Evolutionary conservation across 805 yeast genomes (phyloP), one percentile per base, ranked within the genome.

Genomic region (Candida caryicola): DNA sequence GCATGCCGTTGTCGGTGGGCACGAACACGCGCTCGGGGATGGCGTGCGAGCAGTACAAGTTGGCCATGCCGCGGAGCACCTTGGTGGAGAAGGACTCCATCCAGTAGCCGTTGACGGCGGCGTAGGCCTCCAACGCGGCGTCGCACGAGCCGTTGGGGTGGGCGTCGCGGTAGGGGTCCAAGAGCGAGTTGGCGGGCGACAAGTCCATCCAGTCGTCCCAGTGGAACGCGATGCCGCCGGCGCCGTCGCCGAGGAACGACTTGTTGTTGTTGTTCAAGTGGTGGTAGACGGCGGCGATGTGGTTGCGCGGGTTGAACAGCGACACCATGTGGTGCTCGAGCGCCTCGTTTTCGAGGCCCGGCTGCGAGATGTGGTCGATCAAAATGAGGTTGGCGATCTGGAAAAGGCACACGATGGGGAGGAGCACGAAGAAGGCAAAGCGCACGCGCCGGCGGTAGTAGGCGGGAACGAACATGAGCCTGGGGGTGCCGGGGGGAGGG

Each of bases 161-260:
- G 3, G 33, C 19, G 6, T 31, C 28, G 18, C 61, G 44, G 23
- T 45, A 51, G 9, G 37, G 25, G 15, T 45, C 43, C 13, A 65
- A 40, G 3, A 56, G 28, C 9, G 40, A 10, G 33, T 57, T 40
- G 0, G 51, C 67, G 5, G 60, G 56, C 12, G 43, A 39, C 23
- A 58, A 39, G 38, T 63, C 70, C 16, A 60, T 51, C 65, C 68
- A 64, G 43, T 65, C 68, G 41, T 65, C 71, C 71, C 71, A 65
- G 46, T 65, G 71, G 48, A 64, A 64, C 40, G 39, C 40, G n/a
- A 63, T 46, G 14, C 64, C 65, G 14, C 47, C 48, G 9, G 7
- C 10, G 23, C 34, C 31, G 13, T 45, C 25, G 30, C 39, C 43
- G 10, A 31, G 13, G 16, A 13, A 13, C 33, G 43, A 8, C 28